These are phyloP conservation scores for Cladosporium sp. DNA, from an alignment of 2,329 filamentous ascomycete species.

Conservation along the genomic window DNA sequence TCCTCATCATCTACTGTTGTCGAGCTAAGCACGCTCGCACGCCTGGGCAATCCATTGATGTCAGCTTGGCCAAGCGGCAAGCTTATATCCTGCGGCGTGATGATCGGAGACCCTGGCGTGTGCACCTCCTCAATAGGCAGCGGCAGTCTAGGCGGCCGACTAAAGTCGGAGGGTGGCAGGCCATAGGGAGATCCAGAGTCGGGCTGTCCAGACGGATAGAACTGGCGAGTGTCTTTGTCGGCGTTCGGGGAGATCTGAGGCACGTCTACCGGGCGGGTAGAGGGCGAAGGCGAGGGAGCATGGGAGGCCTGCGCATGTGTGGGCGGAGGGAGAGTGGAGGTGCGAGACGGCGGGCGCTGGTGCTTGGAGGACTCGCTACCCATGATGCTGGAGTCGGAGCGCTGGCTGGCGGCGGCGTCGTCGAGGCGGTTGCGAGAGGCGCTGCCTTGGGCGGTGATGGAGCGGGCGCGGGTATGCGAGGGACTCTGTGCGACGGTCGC, in stretches of 20 bases:
- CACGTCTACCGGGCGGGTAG: slow-evolving; percentile 19
- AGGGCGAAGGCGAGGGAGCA: slow-evolving; percentile 19
- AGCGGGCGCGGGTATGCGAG: slow-evolving; percentile 34
- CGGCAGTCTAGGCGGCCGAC: slow-evolving; percentile 82
- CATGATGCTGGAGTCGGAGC: slow-evolving; percentile 21
- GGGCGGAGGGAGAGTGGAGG: slow-evolving; percentile 15
- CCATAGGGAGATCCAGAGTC: slow-evolving; percentile 38
- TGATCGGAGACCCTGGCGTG: slow-evolving; percentile 86
- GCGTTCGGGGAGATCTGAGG: slow-evolving; percentile 5
- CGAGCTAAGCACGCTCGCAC: slow-evolving; percentile 56
- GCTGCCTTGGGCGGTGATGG: slow-evolving; percentile 31
- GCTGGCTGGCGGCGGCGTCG: slow-evolving; percentile 18
- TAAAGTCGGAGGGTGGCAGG: slow-evolving; percentile 48
- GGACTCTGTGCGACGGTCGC: slow-evolving; percentile 25
- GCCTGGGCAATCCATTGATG: slow-evolving; percentile 54
- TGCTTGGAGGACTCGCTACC: slow-evolving; percentile 20
- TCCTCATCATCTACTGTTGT: slow-evolving; percentile 73
- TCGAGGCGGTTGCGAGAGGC: slow-evolving; percentile 8
- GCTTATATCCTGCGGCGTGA: slow-evolving; percentile 67
- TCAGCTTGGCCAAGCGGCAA: slow-evolving; percentile 49
- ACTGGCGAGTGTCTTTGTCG: slow-evolving; percentile 24
- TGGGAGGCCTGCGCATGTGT: slow-evolving; percentile 20
- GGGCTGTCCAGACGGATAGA: slow-evolving; percentile 26
- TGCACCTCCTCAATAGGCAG: slow-evolving; percentile 90
- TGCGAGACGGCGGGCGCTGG: slow-evolving; percentile 16